Percentiles rank a stretch among this genome's conserved stretches.
phyloP scores from a whole-genome alignment of 495 filamentous ascomycete genomes.

The Neurospora tetrasperma region DNA sequence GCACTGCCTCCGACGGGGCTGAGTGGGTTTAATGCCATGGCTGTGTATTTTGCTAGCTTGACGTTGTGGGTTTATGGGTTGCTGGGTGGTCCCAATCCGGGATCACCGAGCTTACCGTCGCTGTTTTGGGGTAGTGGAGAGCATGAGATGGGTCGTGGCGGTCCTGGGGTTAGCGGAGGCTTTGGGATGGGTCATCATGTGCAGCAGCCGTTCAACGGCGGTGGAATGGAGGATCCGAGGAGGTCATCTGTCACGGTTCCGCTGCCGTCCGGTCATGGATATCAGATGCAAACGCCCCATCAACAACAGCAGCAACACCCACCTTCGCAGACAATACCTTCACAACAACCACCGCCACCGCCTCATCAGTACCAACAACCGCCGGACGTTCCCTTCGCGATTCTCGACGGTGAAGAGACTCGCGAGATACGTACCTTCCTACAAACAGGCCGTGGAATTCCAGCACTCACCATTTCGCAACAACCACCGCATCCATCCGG shows the following conservation, averaged over 20 bases:
- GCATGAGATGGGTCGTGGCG: background rate
- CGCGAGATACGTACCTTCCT: conserved; percentile 7
- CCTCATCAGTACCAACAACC: background rate
- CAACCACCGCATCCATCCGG: background rate
- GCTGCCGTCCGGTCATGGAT: background rate
- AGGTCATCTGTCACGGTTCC: background rate
- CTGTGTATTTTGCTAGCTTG: conserved; percentile 46
- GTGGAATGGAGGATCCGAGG: background rate
- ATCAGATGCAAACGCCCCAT: background rate
- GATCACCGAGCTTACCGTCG: background rate
- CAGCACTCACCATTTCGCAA: background rate
- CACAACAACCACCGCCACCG: background rate
- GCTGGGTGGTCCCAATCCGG: background rate
- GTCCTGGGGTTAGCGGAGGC: background rate
- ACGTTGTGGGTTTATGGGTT: conserved; percentile 47
- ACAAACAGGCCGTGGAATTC: conserved; percentile 11
- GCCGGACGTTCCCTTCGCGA: background rate
- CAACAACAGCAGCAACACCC: background rate
- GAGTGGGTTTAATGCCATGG: conserved; percentile 44
- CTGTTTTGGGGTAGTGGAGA: background rate
- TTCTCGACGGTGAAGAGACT: conserved; percentile 13
- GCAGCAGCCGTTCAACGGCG: background rate
- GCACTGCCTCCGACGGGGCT: conserved; percentile 30
- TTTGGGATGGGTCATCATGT: background rate
- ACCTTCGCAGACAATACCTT: background rate